These are phyloP conservation scores for Wickerhamiella parazyma DNA, from an alignment of 805 yeast genomes.

Conservation along the genomic window DNA sequence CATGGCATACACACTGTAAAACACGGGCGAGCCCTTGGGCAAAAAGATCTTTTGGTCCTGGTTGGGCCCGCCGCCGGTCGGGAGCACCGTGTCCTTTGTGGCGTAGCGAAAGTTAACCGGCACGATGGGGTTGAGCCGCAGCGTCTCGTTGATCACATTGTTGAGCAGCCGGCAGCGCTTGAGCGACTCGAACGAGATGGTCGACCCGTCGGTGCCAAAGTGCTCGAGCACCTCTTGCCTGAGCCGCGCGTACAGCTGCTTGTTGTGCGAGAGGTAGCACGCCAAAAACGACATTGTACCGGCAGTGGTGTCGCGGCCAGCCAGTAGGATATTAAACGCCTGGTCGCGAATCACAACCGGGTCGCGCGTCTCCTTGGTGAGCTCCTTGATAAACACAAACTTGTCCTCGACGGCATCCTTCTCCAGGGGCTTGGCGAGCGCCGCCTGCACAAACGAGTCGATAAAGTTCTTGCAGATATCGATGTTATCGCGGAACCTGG, in stretches of 20 bases:
- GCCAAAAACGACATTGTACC: conserved; percentile 35
- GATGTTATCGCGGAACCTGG: conserved; percentile 27
- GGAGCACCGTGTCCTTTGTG: conserved; percentile 34
- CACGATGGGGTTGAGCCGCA: conserved; percentile 40
- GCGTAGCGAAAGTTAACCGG: conserved; percentile 38
- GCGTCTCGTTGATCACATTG: conserved; percentile 35
- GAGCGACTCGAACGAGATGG: conserved; percentile 34
- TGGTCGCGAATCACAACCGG: conserved; percentile 37
- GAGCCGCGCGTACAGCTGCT: conserved; percentile 23
- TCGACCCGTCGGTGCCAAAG: conserved; percentile 23
- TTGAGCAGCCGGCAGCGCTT: conserved; percentile 37
- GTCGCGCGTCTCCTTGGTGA: conserved; percentile 36
- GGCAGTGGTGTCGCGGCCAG: conserved; percentile 47
- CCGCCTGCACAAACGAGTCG: conserved; percentile 30
- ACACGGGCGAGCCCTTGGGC: conserved; percentile 32
- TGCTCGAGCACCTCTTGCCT: conserved; percentile 29
- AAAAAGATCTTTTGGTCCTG: conserved; percentile 29
- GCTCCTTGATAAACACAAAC: conserved; percentile 36
- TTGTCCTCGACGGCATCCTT: conserved; percentile 24
- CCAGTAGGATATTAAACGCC: conserved; percentile 37
- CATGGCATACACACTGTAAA: conserved; percentile 30
- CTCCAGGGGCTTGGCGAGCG: conserved; percentile 25
- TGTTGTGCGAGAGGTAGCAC: conserved; percentile 33
- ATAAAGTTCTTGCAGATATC: conserved; percentile 27
- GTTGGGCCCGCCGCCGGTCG: conserved; percentile 39